These are phyloP conservation scores for Eucalyptus viminalis DNA, from an alignment of 345 rosid genomes.

Conservation along the genomic window DNA sequence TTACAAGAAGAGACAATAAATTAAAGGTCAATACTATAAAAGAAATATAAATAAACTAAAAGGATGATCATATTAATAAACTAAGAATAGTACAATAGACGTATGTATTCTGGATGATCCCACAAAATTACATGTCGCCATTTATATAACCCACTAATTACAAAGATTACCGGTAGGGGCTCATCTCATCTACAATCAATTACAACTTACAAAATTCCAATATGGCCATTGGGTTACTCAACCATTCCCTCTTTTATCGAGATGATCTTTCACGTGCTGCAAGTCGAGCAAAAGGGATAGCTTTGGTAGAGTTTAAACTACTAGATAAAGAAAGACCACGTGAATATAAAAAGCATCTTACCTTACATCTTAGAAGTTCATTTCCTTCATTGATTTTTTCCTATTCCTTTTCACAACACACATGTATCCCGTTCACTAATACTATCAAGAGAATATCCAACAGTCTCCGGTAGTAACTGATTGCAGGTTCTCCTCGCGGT, in stretches of 20 bases:
- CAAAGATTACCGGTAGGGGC: fast-evolving
- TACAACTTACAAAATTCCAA: background rate
- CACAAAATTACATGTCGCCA: background rate
- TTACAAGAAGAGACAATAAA: background rate
- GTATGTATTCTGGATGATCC: background rate
- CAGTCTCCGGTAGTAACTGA: background rate
- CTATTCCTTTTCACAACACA: background rate
- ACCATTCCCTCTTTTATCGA: too few relatives aligned
- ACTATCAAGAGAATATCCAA: background rate
- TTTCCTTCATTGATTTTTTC: background rate
- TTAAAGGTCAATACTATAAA: background rate
- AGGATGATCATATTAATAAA: background rate
- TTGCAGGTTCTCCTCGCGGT: background rate
- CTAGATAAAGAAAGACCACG: background rate
- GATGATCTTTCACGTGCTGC: too few relatives aligned
- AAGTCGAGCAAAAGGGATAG: background rate
- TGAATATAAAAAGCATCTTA: too few relatives aligned
- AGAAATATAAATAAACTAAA: background rate
- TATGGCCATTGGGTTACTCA: background rate
- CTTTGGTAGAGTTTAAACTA: too few relatives aligned
- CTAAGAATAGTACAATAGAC: background rate
- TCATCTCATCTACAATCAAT: background rate
- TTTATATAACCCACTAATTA: background rate
- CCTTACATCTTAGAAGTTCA: background rate
- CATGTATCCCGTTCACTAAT: background rate